Base-by-base conservation (phyloP, 2,329 filamentous ascomycete species). In the Penicillium sp. region DNA sequence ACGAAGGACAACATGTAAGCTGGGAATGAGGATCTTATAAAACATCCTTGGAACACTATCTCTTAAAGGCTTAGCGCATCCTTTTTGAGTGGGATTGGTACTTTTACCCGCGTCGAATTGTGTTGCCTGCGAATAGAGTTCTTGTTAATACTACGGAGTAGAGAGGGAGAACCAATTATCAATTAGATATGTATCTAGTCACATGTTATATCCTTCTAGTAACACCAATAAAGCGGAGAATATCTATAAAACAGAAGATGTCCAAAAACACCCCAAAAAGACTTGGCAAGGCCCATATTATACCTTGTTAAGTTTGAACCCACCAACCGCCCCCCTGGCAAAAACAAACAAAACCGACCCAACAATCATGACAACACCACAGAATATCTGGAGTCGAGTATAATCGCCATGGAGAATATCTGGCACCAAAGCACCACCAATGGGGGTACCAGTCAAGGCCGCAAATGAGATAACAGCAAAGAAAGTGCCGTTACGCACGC, bases 381-480 rank as follows among this genome's bases (percentile, higher is more conserved):
- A 63, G 41, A 71, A 71, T 10, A 70, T 29, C 53, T 70, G 61
- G 36, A 70, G 34, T 15, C 57, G 62, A 1, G 64, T 62, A 52
- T 70, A 71, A 38, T 61, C 66, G 2, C 60, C 67, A 21, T 62
- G 61, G 41, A 70, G 43, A 15, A 68, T 63, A 50, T 68, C 61
- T 2, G 66, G 63, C 7, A 69, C 62, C 47, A 70, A 49, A 13
- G 68, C 68, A 21, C 68, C 68, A 1, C 65, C 68, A 57, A 70
- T 70, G 2, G 68, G 68, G 5, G 65, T 68, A 6, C 68, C 68
- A 5, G 84, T 85, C 50, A 92, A 74, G 1, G 85, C 86, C 4
- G 85, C 87, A 33, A 91, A 75, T 1, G 84, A 81, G 55, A 86
- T 78, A 46, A 86, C 70, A 16, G 84, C 81, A 68, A 88, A 89